Percentiles rank a stretch among this genome's conserved stretches.
Conservation (phyloP, 768 basidiomycete species). For the Phallus indusiatus region DNA sequence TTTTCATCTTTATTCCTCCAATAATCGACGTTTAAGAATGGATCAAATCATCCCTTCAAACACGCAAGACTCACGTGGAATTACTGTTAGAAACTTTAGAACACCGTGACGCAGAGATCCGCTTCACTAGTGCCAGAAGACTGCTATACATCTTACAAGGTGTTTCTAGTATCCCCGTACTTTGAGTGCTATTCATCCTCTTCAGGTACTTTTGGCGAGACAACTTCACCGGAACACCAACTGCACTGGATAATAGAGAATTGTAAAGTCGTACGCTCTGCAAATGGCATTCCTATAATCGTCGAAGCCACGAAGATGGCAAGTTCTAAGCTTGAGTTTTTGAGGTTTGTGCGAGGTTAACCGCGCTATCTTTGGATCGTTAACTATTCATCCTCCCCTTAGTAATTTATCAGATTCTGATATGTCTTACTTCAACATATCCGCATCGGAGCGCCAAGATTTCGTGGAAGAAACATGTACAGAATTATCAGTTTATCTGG, state of each 20-base stretch:
- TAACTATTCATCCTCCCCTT: constrained; percentile 8
- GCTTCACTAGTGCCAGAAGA: constrained; percentile 79
- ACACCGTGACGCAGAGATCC: constrained; percentile 72
- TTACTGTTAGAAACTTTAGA: constrained; percentile 80
- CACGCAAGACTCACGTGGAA: constrained; percentile 67
- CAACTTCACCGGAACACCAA: constrained; percentile 87
- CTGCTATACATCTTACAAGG: constrained; percentile 93
- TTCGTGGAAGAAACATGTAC: constrained; percentile 85
- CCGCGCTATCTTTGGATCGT: neutral
- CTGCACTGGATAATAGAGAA: constrained; percentile 95
- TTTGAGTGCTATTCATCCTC: neutral
- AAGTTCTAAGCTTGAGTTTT: constrained; percentile 72
- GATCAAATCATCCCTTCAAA: constrained; percentile 54
- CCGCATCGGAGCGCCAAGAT: constrained; percentile 61
- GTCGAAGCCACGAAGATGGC: constrained; percentile 88
- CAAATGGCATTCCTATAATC: constrained; percentile 75
- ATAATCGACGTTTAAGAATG: constrained; percentile 47
- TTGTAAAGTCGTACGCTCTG: constrained; percentile 72
- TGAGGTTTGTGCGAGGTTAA: constrained; percentile 42
- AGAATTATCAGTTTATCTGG: constrained; percentile 88
- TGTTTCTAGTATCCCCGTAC: constrained; percentile 22
- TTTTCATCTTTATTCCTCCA: constrained; percentile 9
- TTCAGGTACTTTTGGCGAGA: constrained; percentile 78
- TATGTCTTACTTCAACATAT: constrained; percentile 60
- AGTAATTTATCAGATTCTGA: constrained; percentile 74